A percentile compares a stretch with the other conserved stretches of the same genome.
These are phyloP conservation scores for Extremus antarcticus DNA, from an alignment of 495 filamentous ascomycete species.

Conservation along the genomic window DNA sequence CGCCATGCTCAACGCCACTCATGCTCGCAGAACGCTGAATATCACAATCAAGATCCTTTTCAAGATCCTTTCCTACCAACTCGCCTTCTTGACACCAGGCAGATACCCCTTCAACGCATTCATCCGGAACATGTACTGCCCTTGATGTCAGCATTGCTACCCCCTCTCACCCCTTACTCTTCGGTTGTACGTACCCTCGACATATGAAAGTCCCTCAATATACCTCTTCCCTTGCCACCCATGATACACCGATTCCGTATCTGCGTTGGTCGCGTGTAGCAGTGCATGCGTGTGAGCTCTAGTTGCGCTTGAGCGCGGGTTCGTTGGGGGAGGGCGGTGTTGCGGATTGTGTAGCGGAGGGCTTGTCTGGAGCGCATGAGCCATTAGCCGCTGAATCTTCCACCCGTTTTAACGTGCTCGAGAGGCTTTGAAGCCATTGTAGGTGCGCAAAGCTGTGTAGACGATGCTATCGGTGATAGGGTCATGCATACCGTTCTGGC, in stretches of 20 bases:
- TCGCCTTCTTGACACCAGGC: slow-evolving; percentile 90
- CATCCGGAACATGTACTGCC: slow-evolving; percentile 81
- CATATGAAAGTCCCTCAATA: slow-evolving; percentile 83
- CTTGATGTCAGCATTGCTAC: neutral
- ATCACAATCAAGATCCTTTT: neutral
- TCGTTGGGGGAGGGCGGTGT: slow-evolving; percentile 71
- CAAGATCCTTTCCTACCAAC: slow-evolving; percentile 62
- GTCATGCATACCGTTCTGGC: slow-evolving; percentile 57
- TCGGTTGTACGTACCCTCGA: slow-evolving; percentile 55
- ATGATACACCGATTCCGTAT: slow-evolving; percentile 86
- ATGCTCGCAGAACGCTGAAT: neutral
- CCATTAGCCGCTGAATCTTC: no score
- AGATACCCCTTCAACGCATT: slow-evolving; percentile 79
- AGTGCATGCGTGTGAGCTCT: slow-evolving; percentile 85
- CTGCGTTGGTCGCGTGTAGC: slow-evolving; percentile 84
- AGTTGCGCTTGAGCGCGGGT: slow-evolving; percentile 82
- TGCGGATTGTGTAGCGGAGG: slow-evolving; percentile 85
- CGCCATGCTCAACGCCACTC: neutral
- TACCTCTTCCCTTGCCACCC: slow-evolving; percentile 74
- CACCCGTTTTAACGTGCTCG: no score
- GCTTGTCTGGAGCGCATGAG: slow-evolving; percentile 57
- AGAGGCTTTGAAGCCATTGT: no score
- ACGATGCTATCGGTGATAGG: neutral
- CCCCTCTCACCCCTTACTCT: neutral
- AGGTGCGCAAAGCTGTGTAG: neutral